Percentiles rank a stretch among this genome's conserved stretches.
Conservation (phyloP, 129 eudicot genomes). For the Apium graveolens region DNA sequence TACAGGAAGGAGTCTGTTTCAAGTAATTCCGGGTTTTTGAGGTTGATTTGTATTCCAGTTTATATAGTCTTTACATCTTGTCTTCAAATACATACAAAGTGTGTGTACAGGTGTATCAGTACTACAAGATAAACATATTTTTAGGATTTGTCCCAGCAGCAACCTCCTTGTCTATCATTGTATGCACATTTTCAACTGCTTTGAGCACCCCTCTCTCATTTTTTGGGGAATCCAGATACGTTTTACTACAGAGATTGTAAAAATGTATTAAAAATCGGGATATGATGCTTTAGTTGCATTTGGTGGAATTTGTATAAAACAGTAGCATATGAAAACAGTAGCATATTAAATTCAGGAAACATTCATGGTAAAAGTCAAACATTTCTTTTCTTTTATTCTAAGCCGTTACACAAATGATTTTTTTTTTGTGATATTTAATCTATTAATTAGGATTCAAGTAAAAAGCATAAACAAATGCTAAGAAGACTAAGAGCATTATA, state of each 20-base stretch:
- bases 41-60: too few relatives aligned
- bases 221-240: constrained; percentile 62
- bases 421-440: background rate
- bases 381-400: background rate
- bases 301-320: background rate
- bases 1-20: too few relatives aligned
- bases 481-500: too few relatives aligned
- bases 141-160: constrained; percentile 75
- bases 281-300: background rate
- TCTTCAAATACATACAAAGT: too few relatives aligned
- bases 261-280: too few relatives aligned
- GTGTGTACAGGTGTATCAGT: too few relatives aligned
- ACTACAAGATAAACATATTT: too few relatives aligned
- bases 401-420: background rate
- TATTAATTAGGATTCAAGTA: background rate
- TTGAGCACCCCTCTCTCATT: constrained; percentile 57
- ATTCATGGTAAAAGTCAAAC: background rate
- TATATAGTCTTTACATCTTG: too few relatives aligned
- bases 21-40: too few relatives aligned
- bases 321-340: background rate
- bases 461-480: too few relatives aligned
- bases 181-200: constrained; percentile 80
- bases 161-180: constrained; percentile 80
- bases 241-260: background rate
- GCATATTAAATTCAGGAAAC: background rate